These are phyloP conservation scores for Suillus lakei DNA, from an alignment of 768 basidiomycete genomes.

Conservation along the genomic window DNA sequence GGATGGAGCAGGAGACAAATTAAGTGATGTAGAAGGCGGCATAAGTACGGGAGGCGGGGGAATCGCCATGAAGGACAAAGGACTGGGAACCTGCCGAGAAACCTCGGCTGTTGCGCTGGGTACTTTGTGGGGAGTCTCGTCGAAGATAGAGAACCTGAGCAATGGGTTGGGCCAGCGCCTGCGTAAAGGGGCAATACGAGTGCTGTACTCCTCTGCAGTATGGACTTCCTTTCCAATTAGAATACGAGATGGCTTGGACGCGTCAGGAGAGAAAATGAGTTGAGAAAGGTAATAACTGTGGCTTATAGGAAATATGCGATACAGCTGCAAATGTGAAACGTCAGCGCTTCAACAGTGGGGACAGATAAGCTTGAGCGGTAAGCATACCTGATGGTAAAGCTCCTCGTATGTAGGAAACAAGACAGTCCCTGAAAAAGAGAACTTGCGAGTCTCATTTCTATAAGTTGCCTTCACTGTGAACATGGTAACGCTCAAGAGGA, in stretches of 20 bases:
- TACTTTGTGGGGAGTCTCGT: conserved; percentile 49
- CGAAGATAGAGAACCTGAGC: conserved; percentile 65
- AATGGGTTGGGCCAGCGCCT: conserved; percentile 61
- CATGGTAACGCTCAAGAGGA: conserved; percentile 46
- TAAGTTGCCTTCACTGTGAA: conserved; percentile 85
- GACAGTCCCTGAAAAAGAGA: conserved; percentile 55
- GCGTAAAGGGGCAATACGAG: conserved; percentile 52
- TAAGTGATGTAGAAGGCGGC: neutral
- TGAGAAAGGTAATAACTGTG: conserved; percentile 65
- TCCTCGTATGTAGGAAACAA: conserved; percentile 68
- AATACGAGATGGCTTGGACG: conserved; percentile 56
- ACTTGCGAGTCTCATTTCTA: conserved; percentile 67
- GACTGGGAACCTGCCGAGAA: neutral
- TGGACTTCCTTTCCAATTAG: conserved; percentile 66
- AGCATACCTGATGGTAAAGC: conserved; percentile 64
- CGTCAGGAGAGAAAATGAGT: conserved; percentile 70
- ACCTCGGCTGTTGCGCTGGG: conserved; percentile 16
- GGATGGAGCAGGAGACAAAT: neutral
- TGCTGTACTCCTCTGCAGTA: conserved; percentile 60
- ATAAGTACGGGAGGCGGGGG: conserved; percentile 5
- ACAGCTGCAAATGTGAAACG: conserved; percentile 54
- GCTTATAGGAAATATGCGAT: conserved; percentile 69
- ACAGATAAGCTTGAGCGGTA: neutral
- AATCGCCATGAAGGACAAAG: conserved; percentile 1
- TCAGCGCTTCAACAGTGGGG: conserved; percentile 20